Percentiles rank a stretch among this genome's conserved stretches.
Evolutionary conservation across 768 basidiomycete genomes (phyloP).

Genomic region (Xerocomellus dryophilus): DNA sequence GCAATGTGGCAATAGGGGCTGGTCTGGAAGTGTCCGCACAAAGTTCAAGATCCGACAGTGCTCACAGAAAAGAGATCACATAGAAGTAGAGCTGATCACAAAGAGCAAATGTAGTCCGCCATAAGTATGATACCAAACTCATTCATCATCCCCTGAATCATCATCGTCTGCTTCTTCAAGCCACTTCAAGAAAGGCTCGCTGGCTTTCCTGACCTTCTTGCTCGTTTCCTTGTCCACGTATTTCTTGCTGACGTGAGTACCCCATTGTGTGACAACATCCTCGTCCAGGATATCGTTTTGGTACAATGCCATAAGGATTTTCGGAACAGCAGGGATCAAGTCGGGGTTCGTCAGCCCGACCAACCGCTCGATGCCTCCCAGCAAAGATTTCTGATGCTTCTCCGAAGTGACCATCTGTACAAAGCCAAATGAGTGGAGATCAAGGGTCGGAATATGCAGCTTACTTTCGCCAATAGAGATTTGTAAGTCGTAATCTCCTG

Average conservation of each 20-base stretch:
- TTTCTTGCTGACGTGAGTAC: constrained; percentile 94
- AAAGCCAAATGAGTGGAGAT: constrained; percentile 5
- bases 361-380: constrained; percentile 89
- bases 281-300: constrained; percentile 92
- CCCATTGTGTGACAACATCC: constrained; percentile 87
- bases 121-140: not conserved
- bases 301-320: constrained; percentile 92
- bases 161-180: constrained; percentile 86
- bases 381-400: constrained; percentile 91
- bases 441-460: not conserved
- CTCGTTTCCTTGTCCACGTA: constrained; percentile 92
- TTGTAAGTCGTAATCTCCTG: constrained; percentile 63
- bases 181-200: constrained; percentile 96
- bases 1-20: not conserved
- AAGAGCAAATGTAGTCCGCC: not conserved
- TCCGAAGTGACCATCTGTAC: constrained; percentile 82
- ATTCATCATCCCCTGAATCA: constrained; percentile 42
- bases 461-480: constrained; percentile 70
- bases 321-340: constrained; percentile 70
- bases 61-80: not conserved
- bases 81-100: constrained; percentile 16
- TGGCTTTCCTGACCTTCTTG: constrained; percentile 94
- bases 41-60: not conserved
- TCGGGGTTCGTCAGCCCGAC: constrained; percentile 75
- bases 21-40: not conserved